Evolutionary conservation across 345 rosid species (phyloP), one percentile per base, ranked within the genome.

Genomic region (Limnanthes douglasii): DNA sequence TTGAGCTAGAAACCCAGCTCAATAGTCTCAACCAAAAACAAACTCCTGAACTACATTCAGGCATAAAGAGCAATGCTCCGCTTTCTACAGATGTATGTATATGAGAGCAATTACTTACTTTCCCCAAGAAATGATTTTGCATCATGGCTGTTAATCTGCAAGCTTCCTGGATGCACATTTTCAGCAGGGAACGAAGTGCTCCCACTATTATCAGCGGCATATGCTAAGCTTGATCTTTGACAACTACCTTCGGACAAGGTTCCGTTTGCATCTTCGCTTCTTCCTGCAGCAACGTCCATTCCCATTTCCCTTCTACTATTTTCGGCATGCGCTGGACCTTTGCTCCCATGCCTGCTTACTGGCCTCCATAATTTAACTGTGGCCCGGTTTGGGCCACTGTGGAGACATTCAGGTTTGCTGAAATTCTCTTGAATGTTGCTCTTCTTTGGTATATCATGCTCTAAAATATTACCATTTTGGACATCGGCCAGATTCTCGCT

Each of bases 41-140:
- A 2, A 34, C n/a, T n/a, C n/a, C n/a, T n/a, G n/a, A n/a, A n/a
- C n/a, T n/a, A n/a, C n/a, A n/a, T n/a, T n/a, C n/a, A n/a, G n/a
- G n/a, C n/a, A n/a, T n/a, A n/a, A n/a, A n/a, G n/a, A n/a, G n/a
- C n/a, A n/a, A n/a, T n/a, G n/a, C n/a, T n/a, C n/a, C n/a, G n/a
- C n/a, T n/a, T n/a, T n/a, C 15, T 17, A 14, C 28, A 13, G 15
- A 41, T 12, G 21, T 10, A n/a, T 16, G n/a, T n/a, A n/a, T n/a
- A n/a, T n/a, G n/a, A n/a, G n/a, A 35, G 37, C n/a, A 20, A 18
- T 15, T 25, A 49, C 85, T 63, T 68, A 85, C 99, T 81, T 50
- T 63, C 59, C 4, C 78, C 66, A 51, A 90, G 99, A 57, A 85
- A 78, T 36, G 64, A 61, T 65, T 57, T 65, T 28, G 86, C 99